Percentiles rank a stretch among this genome's conserved stretches.
phyloP scores from a whole-genome alignment of 768 basidiomycete species.

The Hemileccinum impolitum region DNA sequence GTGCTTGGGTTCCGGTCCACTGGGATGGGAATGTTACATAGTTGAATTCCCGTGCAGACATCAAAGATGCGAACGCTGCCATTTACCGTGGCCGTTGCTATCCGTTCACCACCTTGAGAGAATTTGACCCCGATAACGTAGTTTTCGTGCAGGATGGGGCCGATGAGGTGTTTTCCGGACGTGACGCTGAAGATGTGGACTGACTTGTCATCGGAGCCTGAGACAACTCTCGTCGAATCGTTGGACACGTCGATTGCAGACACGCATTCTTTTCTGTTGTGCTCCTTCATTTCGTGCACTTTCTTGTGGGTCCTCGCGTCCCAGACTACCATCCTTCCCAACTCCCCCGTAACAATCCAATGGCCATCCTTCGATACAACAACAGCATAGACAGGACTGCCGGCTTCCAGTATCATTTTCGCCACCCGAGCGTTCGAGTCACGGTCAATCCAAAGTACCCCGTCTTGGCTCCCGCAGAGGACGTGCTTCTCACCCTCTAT shows the following conservation, averaged over 20 bases:
- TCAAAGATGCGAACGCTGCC: too few relatives aligned
- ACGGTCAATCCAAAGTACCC: neutral
- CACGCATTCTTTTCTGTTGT: neutral
- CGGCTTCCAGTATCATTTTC: neutral
- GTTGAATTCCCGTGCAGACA: too few relatives aligned
- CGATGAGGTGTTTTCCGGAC: neutral
- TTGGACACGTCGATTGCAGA: neutral
- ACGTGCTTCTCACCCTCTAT: neutral
- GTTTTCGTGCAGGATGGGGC: conserved; percentile 2
- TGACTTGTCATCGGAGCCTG: conserved; percentile 8
- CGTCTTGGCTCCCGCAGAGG: neutral
- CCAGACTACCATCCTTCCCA: neutral
- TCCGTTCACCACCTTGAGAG: neutral
- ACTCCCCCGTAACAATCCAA: neutral
- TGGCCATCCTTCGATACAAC: neutral
- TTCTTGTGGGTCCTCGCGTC: neutral
- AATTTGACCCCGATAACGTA: conserved; percentile 7
- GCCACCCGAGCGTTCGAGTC: neutral
- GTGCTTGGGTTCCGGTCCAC: too few relatives aligned
- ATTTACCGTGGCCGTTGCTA: neutral
- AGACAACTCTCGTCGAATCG: conserved; percentile 8
- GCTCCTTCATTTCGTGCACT: neutral
- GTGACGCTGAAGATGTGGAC: conserved; percentile 6
- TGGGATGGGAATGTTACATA: too few relatives aligned
- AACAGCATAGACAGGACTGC: neutral